phyloP scores from a whole-genome alignment of 2,329 filamentous ascomycete species.

The Sporothrix variecibatus region DNA sequence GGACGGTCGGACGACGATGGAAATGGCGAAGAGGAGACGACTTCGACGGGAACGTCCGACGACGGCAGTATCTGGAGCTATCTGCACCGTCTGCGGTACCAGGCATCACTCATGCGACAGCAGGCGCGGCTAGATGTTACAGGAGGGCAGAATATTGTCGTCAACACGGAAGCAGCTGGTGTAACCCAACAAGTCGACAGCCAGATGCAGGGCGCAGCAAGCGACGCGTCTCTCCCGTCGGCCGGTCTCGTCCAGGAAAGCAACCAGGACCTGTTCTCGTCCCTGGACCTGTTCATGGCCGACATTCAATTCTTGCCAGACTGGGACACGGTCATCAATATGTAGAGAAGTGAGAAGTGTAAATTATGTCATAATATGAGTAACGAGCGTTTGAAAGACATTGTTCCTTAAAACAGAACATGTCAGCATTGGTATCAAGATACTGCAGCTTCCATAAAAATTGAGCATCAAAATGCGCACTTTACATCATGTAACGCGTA shows the following conservation, averaged over 20 bases:
- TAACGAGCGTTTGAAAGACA: too few relatives aligned
- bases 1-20: background rate
- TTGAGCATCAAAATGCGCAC: too few relatives aligned
- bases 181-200: background rate
- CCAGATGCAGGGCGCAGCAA: too few relatives aligned
- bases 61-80: conserved; percentile 18
- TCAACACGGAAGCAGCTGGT: background rate
- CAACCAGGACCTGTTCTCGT: background rate
- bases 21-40: background rate
- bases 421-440: too few relatives aligned
- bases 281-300: conserved; percentile 20
- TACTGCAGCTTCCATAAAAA: too few relatives aligned
- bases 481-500: too few relatives aligned
- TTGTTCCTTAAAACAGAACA: too few relatives aligned
- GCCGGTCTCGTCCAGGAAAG: background rate
- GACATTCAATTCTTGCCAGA: conserved; percentile 20
- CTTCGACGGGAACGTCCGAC: background rate
- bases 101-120: background rate
- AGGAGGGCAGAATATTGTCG: background rate
- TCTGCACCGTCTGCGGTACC: background rate
- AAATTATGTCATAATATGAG: too few relatives aligned
- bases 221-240: background rate
- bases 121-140: background rate
- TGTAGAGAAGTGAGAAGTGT: background rate
- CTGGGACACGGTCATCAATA: conserved; percentile 18